Evolutionary conservation across 2,329 filamentous ascomycete species (phyloP).

Genomic region (Xylaria sp.): DNA sequence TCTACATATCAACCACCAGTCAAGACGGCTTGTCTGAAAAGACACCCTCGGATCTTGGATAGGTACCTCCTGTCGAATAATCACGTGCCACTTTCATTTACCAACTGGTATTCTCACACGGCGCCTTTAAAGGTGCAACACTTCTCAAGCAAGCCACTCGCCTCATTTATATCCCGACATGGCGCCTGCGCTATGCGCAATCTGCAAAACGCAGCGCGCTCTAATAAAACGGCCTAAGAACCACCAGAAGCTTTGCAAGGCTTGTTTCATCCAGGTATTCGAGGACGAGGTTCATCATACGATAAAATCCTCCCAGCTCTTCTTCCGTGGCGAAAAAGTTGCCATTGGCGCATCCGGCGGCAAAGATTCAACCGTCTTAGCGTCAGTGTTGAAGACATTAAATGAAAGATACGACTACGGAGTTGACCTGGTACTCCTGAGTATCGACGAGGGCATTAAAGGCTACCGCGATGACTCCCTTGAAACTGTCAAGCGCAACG

Average conservation of each 20-base stretch:
- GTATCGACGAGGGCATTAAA: constrained; percentile 95
- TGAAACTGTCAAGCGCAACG: constrained; percentile 94
- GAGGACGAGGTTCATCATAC: constrained; percentile 93
- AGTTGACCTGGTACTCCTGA: constrained; percentile 77
- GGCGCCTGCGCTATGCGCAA: constrained; percentile 70
- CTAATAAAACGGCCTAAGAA: constrained; percentile 94
- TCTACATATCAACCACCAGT: neutral
- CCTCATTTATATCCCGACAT: constrained; percentile 41
- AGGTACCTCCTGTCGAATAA: neutral
- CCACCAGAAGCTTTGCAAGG: constrained; percentile 84
- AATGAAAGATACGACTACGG: constrained; percentile 87
- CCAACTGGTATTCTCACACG: neutral
- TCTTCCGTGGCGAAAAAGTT: constrained; percentile 74
- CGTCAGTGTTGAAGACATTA: constrained; percentile 87
- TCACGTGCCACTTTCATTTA: neutral
- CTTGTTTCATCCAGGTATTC: constrained; percentile 81
- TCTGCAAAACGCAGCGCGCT: constrained; percentile 71
- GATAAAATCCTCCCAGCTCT: constrained; percentile 75
- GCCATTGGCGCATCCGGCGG: constrained; percentile 95
- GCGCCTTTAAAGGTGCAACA: neutral
- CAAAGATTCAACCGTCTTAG: constrained; percentile 94
- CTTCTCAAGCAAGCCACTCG: neutral
- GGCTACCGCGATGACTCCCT: constrained; percentile 94
- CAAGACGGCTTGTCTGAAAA: neutral
- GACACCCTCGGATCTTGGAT: neutral